Base-by-base conservation (phyloP, 2,329 filamentous ascomycete genomes). In the Endothia cerciana region DNA sequence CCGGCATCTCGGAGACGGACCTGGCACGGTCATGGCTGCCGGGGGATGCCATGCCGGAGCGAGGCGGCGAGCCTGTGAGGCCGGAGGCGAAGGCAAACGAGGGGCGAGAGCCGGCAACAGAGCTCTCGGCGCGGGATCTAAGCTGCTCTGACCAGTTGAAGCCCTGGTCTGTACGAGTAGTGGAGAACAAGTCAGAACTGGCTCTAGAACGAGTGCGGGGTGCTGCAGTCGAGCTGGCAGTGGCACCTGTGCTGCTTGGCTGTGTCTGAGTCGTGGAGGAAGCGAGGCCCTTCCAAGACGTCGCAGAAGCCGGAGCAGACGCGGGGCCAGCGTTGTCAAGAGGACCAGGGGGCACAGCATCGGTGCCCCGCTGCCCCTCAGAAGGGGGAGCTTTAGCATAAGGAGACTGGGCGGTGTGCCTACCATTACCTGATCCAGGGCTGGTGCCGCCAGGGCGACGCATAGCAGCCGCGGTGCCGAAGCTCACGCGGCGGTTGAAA, bases 61-160 rank as follows among this genome's bases (percentile, higher is more conserved):
- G 80, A 61, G 81, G 79, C 17, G 82, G 81, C 10, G 83, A 83
- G 68, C 70, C 73, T 63, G 77, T 73, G 51, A 77, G 71, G 67
- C 75, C 73, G 22, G 82, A 81, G 64, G 83, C 83, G 72, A 88
- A 85, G 57, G 84, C 83, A 74, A 90, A 89, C 56, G 84, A 84
- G 56, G 87, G 80, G 65, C 87, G 83, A 60, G 82, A 77, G 71
- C 83, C 84, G 53, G 73, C 66, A 66, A 89, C 84, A 73, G 88
- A 90, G 79, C 93, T 94, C 82, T 97, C 93, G 73, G 94, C 94
- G 76, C 94, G 91, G 74, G 89, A 91, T 79, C 93, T 92, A 84
- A 97, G 88, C 82, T 97, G 94, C 83, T 97, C 94, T 76, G 93
- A 92, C 91, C 94, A 97, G 81, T 97, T 97, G 86, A 96, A 97